Evolutionary conservation across 345 rosid genomes (phyloP), one percentile per base, ranked within the genome.

Genomic region (Aethionema arabicum): DNA sequence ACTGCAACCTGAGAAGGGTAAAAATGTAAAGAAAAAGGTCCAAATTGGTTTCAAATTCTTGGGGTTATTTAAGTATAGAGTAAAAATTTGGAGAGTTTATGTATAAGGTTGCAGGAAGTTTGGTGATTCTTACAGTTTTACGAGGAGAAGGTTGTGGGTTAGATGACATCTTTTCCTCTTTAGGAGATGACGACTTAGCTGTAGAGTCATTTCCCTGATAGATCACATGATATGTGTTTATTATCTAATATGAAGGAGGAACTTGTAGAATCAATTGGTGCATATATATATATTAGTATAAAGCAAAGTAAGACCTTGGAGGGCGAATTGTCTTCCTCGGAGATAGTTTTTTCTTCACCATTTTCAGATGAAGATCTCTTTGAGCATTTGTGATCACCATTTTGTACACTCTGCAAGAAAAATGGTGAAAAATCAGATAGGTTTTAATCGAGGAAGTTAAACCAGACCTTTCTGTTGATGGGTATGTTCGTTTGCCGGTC

Each of bases 301-400:
- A 58, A 49, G 51, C 9, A 62, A 62, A 67, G 49, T 3, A 32
- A 48, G 39, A 83, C 88, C 87, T 85, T 82, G 32, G 76, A 66
- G 70, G 45, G 5, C 6, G 41, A 46, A 3, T 11, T 55, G 50
- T 76, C 82, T 0, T 79, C 84, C 70, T 88, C 90, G 16, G 70
- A 30, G 50, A 74, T 79, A 54, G 77, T 76, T 61, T 81, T 75
- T 74, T 78, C 91, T 29, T 55, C 80, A 56, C 62, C 0, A 38
- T 52, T 57, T 42, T 69, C 65, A 62, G 66, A 27, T 46, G n/a
- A 66, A 6, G 67, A 11, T 63, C 46, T 76, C 45, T 75, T 84
- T 51, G 75, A 15, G 68, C 95, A 85, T 74, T 82, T 80, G 63
- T 87, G 93, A 8, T 73, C 86, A 12, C 95, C 93, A 66, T 77